These are phyloP conservation scores for Mortierella sp. DNA, from an alignment of 371 early-diverging fungal species.

Conservation along the genomic window DNA sequence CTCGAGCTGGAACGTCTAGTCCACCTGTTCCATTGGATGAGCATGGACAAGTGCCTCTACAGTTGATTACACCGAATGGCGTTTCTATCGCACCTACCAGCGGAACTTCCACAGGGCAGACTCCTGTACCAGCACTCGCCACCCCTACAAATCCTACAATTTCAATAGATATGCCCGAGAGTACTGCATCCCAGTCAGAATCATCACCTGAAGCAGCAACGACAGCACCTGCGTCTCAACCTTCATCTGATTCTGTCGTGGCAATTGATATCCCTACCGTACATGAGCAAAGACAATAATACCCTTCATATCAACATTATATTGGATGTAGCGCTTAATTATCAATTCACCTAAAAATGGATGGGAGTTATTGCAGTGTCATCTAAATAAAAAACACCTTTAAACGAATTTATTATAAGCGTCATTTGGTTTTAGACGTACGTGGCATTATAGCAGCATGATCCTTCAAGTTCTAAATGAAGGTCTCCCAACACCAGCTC, in stretches of 20 bases:
- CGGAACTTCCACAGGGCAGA: background rate
- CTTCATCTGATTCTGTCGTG: background rate
- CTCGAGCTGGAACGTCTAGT: background rate
- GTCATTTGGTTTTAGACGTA: too few relatives aligned
- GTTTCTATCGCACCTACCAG: slow-evolving; percentile 15
- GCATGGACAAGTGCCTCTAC: slow-evolving; percentile 38
- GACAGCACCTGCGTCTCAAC: background rate
- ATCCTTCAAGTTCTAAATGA: slow-evolving; percentile 1
- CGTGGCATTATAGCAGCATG: background rate
- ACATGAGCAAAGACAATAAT: background rate
- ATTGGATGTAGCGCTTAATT: background rate
- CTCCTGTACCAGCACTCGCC: background rate
- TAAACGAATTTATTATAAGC: too few relatives aligned
- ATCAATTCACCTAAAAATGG: too few relatives aligned
- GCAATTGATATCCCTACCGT: background rate
- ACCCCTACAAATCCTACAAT: background rate
- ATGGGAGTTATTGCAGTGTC: background rate
- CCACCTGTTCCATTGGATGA: slow-evolving; percentile 28
- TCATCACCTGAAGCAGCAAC: background rate
- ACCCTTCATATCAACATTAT: background rate
- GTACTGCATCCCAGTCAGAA: background rate
- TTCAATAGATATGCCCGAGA: background rate
- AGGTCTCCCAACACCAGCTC: slow-evolving; percentile 35
- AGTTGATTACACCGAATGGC: slow-evolving; percentile 38
- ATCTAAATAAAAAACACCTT: too few relatives aligned